phyloP scores from a whole-genome alignment of 768 basidiomycete genomes.

The Hypholoma fasciculare region DNA sequence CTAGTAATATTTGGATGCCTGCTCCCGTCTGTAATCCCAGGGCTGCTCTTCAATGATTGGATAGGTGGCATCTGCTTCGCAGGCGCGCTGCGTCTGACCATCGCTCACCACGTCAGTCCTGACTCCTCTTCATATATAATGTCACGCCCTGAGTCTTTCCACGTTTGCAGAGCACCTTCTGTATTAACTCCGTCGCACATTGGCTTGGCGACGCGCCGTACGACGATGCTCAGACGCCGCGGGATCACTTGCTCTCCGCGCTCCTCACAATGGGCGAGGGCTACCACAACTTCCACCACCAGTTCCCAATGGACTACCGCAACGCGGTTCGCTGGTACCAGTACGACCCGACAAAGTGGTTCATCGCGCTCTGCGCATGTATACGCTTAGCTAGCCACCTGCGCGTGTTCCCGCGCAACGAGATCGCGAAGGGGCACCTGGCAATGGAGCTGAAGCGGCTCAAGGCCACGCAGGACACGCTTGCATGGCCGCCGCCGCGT shows the following conservation, averaged over 20 bases:
- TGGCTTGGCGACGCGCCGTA: slow-evolving; percentile 81
- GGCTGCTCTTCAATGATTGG: slow-evolving; percentile 75
- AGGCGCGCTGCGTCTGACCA: slow-evolving; percentile 66
- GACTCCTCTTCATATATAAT: neutral
- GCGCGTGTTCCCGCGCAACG: slow-evolving; percentile 84
- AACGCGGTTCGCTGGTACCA: slow-evolving; percentile 83
- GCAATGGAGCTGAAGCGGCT: slow-evolving; percentile 83
- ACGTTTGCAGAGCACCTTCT: slow-evolving; percentile 69
- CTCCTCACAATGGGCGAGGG: slow-evolving; percentile 86
- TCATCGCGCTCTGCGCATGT: slow-evolving; percentile 66
- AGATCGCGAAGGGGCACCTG: slow-evolving; percentile 79
- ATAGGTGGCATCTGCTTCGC: slow-evolving; percentile 76
- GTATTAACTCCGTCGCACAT: slow-evolving; percentile 87
- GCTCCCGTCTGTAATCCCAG: slow-evolving; percentile 69
- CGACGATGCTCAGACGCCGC: slow-evolving; percentile 76
- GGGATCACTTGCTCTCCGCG: slow-evolving; percentile 80
- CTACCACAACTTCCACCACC: slow-evolving; percentile 90
- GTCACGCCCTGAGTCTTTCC: slow-evolving; percentile 3
- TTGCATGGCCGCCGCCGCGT: slow-evolving; percentile 59
- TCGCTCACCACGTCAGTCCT: slow-evolving; percentile 77
- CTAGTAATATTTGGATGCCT: slow-evolving; percentile 68
- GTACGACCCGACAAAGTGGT: slow-evolving; percentile 96
- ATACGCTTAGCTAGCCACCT: slow-evolving; percentile 80
- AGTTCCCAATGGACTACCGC: slow-evolving; percentile 86
- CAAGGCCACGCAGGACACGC: slow-evolving; percentile 57